Conservation (phyloP, 257 asterid genomes). For the Nemophila menziesii region DNA sequence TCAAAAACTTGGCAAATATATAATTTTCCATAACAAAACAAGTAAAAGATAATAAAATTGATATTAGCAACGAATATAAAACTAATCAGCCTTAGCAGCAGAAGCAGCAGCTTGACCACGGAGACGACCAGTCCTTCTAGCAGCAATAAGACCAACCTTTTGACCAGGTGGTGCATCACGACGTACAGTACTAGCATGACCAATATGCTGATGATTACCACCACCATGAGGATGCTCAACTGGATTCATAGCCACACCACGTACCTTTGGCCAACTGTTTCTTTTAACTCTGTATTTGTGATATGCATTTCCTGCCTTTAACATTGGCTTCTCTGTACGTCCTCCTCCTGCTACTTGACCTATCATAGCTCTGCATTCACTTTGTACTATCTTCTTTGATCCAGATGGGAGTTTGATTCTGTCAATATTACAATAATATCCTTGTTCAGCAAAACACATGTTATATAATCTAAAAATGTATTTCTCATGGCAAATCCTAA, state of each 20-base stretch:
- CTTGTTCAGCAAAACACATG: background rate
- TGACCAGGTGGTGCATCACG: slow-evolving; percentile 15
- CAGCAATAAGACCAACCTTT: slow-evolving; percentile 16
- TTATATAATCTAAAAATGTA: background rate
- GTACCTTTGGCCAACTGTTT: slow-evolving; percentile 55
- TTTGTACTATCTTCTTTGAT: slow-evolving; percentile 42
- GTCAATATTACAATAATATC: background rate
- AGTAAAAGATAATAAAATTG: too few species aligned
- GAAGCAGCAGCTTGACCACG: slow-evolving; percentile 71
- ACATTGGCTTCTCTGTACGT: slow-evolving; percentile 64
- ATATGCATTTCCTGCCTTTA: slow-evolving; percentile 71
- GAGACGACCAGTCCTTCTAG: slow-evolving; percentile 53
- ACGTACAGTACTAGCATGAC: slow-evolving; percentile 72
- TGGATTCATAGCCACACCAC: slow-evolving; percentile 38
- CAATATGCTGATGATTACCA: slow-evolving; percentile 84
- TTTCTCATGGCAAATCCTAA: slow-evolving; percentile 17
- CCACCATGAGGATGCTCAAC: slow-evolving; percentile 86
- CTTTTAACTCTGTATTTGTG: slow-evolving; percentile 67
- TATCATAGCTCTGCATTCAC: slow-evolving; percentile 47
- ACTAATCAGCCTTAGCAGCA: slow-evolving; percentile 57
- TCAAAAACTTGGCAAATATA: too few species aligned
- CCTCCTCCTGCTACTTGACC: slow-evolving; percentile 77
- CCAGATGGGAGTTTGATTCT: slow-evolving; percentile 52
- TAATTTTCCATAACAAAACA: too few species aligned
- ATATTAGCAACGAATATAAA: too few species aligned